phyloP scores from a whole-genome alignment of 345 rosid species.

The Rhodamnia argentea region DNA sequence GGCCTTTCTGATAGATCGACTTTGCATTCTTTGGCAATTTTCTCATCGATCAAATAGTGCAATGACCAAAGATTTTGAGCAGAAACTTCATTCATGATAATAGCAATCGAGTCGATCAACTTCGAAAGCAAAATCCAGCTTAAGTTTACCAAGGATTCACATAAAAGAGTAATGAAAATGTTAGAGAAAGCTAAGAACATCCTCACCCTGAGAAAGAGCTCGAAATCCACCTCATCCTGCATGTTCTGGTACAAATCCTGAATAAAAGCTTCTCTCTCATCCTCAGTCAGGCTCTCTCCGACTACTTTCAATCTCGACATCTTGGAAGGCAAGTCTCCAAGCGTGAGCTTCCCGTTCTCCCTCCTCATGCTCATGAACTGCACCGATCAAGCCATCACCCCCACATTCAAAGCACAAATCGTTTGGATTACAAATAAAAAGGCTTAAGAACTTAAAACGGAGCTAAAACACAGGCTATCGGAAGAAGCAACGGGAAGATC shows the following conservation, averaged over 20 bases:
- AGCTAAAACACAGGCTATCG: background rate
- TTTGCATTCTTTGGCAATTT: background rate
- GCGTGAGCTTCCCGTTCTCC: conserved; percentile 85
- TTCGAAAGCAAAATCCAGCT: background rate
- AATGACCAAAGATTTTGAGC: background rate
- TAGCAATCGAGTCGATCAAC: background rate
- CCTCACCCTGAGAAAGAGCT: conserved; percentile 78
- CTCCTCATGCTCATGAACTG: conserved; percentile 87
- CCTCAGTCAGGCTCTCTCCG: conserved; percentile 68
- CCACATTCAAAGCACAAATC: background rate
- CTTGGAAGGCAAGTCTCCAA: conserved; percentile 68
- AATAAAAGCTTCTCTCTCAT: conserved; percentile 60
- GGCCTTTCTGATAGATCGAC: background rate
- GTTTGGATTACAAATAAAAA: background rate
- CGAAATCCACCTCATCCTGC: conserved; percentile 85
- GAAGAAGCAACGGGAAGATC: background rate
- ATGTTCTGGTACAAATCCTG: conserved; percentile 53
- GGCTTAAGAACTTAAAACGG: background rate
- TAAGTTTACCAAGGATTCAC: background rate
- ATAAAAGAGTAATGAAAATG: background rate
- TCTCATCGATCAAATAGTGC: background rate
- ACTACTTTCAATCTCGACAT: conserved; percentile 79
- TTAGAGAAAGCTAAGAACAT: background rate
- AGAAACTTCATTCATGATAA: background rate
- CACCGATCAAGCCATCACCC: background rate